phyloP scores from a whole-genome alignment of 106 monocot species.

The Dendrobium nobile region DNA sequence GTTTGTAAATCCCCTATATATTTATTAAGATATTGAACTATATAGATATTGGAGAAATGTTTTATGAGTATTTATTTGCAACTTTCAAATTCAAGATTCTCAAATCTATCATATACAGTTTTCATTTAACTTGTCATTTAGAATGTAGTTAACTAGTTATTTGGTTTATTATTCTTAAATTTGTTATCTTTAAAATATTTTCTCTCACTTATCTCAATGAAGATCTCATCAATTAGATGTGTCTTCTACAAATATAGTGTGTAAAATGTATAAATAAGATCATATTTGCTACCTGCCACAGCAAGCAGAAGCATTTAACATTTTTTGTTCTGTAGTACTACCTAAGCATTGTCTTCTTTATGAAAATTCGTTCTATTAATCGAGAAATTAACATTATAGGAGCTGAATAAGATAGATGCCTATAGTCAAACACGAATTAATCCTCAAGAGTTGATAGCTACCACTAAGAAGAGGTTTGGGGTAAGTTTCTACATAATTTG shows the following conservation, averaged over 20 bases:
- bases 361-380: neutral
- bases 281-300: too few relatives aligned
- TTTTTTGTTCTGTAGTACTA: too few relatives aligned
- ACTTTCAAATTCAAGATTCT: neutral
- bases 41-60: neutral
- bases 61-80: neutral
- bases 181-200: neutral
- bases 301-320: too few relatives aligned
- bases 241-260: too few relatives aligned
- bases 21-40: neutral
- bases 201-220: neutral
- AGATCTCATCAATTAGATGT: too few relatives aligned
- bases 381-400: constrained; percentile 18
- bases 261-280: too few relatives aligned
- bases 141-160: neutral
- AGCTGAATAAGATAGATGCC: constrained; percentile 58
- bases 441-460: constrained; percentile 30
- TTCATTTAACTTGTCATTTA: neutral
- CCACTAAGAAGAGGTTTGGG: constrained; percentile 39
- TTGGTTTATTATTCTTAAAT: neutral
- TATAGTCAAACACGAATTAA: constrained; percentile 29
- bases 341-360: neutral
- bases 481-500: constrained; percentile 15
- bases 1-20: too few relatives aligned
- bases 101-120: neutral